A percentile compares a stretch with the other conserved stretches of the same genome.
Conservation (phyloP, 2,329 filamentous ascomycete genomes). For the Beauveria medogensis region DNA sequence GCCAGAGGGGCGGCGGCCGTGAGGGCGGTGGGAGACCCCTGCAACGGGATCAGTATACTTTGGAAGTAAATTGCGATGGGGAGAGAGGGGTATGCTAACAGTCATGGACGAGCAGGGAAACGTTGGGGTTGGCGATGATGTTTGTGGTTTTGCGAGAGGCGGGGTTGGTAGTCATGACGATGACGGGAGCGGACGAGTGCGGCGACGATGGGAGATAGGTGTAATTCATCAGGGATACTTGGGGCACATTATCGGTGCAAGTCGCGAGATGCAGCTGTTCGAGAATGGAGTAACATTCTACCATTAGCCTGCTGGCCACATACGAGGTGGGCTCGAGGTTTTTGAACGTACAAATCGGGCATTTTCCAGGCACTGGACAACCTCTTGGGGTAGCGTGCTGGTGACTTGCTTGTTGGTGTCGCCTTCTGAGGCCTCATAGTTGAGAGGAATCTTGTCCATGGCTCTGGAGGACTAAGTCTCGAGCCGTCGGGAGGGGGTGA, state of each 20-base stretch:
- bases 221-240: slow-evolving; percentile 98
- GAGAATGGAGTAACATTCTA: not conserved
- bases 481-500: not conserved
- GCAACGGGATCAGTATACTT: slow-evolving; percentile 6
- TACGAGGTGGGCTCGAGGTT: not conserved
- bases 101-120: slow-evolving; percentile 93
- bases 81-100: slow-evolving; percentile 36
- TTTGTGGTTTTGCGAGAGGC: slow-evolving; percentile 75
- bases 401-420: slow-evolving; percentile 64
- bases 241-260: slow-evolving; percentile 71
- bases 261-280: slow-evolving; percentile 88
- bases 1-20: slow-evolving; percentile 48
- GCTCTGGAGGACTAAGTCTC: not conserved
- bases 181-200: slow-evolving; percentile 63
- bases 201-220: slow-evolving; percentile 82
- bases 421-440: slow-evolving; percentile 66
- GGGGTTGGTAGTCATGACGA: slow-evolving; percentile 87
- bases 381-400: slow-evolving; percentile 68
- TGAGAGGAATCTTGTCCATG: slow-evolving; percentile 62
- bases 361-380: slow-evolving; percentile 86
- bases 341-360: slow-evolving; percentile 69
- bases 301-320: not conserved
- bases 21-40: slow-evolving; percentile 85
- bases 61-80: not conserved
- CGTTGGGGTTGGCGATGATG: slow-evolving; percentile 72